Conservation (phyloP, 805 yeast species). For the Ogataea salicorniae region DNA sequence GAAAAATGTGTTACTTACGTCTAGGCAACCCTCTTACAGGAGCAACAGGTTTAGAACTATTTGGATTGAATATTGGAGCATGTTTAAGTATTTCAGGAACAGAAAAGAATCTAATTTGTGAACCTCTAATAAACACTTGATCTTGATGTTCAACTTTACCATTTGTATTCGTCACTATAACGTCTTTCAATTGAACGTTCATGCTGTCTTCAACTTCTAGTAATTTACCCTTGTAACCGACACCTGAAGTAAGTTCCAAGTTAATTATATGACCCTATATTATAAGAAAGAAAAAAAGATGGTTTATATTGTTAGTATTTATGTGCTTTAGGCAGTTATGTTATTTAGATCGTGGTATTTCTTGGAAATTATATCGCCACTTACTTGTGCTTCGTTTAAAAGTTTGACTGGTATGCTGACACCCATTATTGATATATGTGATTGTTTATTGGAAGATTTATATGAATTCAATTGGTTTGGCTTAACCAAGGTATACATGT, state of each 20-base stretch:
- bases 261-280: slow-evolving; percentile 76
- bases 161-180: slow-evolving; percentile 68
- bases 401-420: slow-evolving; percentile 82
- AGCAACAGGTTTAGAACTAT: slow-evolving; percentile 57
- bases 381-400: slow-evolving; percentile 70
- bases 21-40: slow-evolving; percentile 49
- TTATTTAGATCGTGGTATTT: background rate
- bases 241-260: slow-evolving; percentile 79
- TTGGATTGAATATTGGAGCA: slow-evolving; percentile 78
- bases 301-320: background rate
- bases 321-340: too few relatives aligned
- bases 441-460: background rate
- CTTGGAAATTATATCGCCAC: slow-evolving; percentile 10
- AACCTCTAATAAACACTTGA: slow-evolving; percentile 87
- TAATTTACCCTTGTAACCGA: slow-evolving; percentile 81
- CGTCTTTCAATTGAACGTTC: slow-evolving; percentile 85
- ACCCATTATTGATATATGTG: slow-evolving; percentile 36
- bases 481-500: background rate
- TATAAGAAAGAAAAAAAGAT: background rate
- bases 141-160: slow-evolving; percentile 74
- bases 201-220: slow-evolving; percentile 86
- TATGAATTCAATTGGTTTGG: background rate
- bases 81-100: slow-evolving; percentile 84
- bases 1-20: too few relatives aligned
- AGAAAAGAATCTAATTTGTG: slow-evolving; percentile 76